phyloP scores from a whole-genome alignment of 2,329 filamentous ascomycete genomes.

The Davidsoniella virescens region DNA sequence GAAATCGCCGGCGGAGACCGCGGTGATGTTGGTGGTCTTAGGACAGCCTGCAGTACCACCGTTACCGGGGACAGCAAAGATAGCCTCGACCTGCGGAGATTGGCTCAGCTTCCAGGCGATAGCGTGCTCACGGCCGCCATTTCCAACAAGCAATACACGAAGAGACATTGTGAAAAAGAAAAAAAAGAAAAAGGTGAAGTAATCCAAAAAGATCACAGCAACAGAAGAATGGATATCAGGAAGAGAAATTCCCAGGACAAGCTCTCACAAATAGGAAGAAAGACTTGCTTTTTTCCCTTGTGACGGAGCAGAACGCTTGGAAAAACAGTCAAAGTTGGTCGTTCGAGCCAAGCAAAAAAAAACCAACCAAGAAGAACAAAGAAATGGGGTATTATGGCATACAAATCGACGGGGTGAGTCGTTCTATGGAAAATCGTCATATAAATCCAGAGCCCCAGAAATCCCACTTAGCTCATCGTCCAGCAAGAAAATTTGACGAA shows the following conservation, averaged over 20 bases:
- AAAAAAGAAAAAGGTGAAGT: neutral
- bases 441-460: neutral
- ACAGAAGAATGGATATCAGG: neutral
- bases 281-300: too few relatives aligned
- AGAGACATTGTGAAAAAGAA: conserved; percentile 9
- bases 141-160: conserved; percentile 73
- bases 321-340: conserved; percentile 1
- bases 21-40: conserved; percentile 56
- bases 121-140: conserved; percentile 86
- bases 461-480: neutral
- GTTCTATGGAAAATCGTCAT: neutral
- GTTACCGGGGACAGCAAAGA: conserved; percentile 62
- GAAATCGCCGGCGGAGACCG: conserved; percentile 62
- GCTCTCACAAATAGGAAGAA: neutral
- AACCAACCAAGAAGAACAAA: neutral
- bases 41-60: conserved; percentile 61
- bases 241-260: conserved; percentile 3
- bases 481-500: conserved; percentile 4
- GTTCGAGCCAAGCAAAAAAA: conserved; percentile 1
- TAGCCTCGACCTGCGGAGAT: conserved; percentile 60
- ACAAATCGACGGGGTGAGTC: neutral
- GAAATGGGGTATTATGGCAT: neutral
- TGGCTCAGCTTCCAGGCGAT: conserved; percentile 87
- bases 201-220: neutral
- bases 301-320: too few relatives aligned